phyloP scores from a whole-genome alignment of 176 grass and related monocot genomes.

The Oropetium thomaeum region DNA sequence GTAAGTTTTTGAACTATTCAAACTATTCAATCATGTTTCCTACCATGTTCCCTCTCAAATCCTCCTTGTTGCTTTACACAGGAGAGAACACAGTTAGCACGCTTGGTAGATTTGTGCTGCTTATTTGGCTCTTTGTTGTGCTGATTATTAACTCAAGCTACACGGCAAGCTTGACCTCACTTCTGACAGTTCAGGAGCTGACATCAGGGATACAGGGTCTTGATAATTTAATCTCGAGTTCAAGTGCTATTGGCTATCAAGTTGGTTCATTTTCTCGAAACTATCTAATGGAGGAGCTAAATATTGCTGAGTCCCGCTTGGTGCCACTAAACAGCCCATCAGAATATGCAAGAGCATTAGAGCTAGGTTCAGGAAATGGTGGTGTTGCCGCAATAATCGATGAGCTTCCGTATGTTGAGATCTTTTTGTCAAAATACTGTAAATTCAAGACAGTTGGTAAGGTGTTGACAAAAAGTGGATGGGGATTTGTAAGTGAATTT shows the following conservation, averaged over 20 bases:
- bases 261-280: conserved; percentile 74
- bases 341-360: conserved; percentile 77
- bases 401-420: conserved; percentile 76
- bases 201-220: conserved; percentile 72
- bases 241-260: conserved; percentile 67
- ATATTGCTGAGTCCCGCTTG: conserved; percentile 50
- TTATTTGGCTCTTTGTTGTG: conserved; percentile 87
- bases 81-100: conserved; percentile 91
- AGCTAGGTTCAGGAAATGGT: conserved; percentile 73
- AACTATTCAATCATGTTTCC: conserved; percentile 16
- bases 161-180: conserved; percentile 91
- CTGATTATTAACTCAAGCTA: conserved; percentile 95
- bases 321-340: conserved; percentile 54
- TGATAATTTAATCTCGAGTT: conserved; percentile 63
- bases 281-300: conserved; percentile 76
- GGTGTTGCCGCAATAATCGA: conserved; percentile 88
- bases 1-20: conserved; percentile 50
- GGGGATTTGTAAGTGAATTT: conserved; percentile 87
- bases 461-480: conserved; percentile 92
- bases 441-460: conserved; percentile 80
- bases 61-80: conserved; percentile 40
- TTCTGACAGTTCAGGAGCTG: conserved; percentile 86
- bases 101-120: conserved; percentile 73
- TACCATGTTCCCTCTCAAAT: conserved; percentile 38
- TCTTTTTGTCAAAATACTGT: conserved; percentile 79